A percentile compares a stretch with the other conserved stretches of the same genome.
Conservation (phyloP, 306 rosid species). For the Prunus persica region Prunus_persica_NCBIv2 NC_034014.1:2091501-2092000, state of each 20-base stretch:
- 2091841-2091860: constrained; percentile 86
- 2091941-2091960: constrained; percentile 76
- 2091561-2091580: constrained; percentile 70
- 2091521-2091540: constrained; percentile 82
- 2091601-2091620: constrained; percentile 94
- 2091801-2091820: constrained; percentile 59
- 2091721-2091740: background rate
- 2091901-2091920: constrained; percentile 73
- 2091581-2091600: constrained; percentile 84
- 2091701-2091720: background rate
- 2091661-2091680: constrained; percentile 35
- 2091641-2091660: constrained; percentile 78
- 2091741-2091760: background rate
- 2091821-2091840: constrained; percentile 95
- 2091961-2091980: constrained; percentile 75
- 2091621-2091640: constrained; percentile 71
- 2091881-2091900: constrained; percentile 64
- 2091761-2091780: background rate
- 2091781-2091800: background rate
- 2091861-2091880: constrained; percentile 90
- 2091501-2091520: constrained; percentile 61
- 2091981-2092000: constrained; percentile 85
- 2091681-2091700: constrained; percentile 5
- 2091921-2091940: constrained; percentile 88
- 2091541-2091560: constrained; percentile 84